Base-by-base conservation (phyloP, 371 early-diverging fungal species). In the Lichtheimia ornata region DNA sequence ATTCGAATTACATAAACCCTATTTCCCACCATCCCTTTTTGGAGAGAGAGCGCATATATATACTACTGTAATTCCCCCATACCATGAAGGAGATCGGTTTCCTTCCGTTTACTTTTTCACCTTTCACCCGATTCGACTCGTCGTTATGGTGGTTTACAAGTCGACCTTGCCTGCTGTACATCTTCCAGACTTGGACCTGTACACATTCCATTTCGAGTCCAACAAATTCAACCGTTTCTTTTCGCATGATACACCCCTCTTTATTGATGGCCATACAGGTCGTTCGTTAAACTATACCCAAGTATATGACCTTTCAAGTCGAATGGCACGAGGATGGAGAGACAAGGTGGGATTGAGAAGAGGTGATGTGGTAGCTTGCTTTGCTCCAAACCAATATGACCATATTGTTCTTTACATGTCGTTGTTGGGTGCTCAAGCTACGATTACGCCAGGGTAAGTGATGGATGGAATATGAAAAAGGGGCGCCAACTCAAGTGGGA, bases 281-380 rank as follows among this genome's bases (percentile, higher is more conserved):
- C 64, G 75, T 30, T 62, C 73, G 4, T 55, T 90, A 49, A 85
- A 93, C 4, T 89, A 84, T 65, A 79, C 72, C 17, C 79, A 89
- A 61, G 68, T 91, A 47, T 72, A 74, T 41, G 51, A 68, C 30
- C 61, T 70, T 28, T 72, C 86, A 20, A 68, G 71, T 55, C 69
- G 76, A 11, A 81, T 93, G 63, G 89, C 89, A 30, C 75, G 81
- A 13, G 91, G 91, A 14, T 79, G 92, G 71, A 60, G 20, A 17
- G 61, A 76, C 63, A 73, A 84, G 58, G 62, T 82, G 12, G 74
- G 76, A 5, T 71, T 91, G 45, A 69, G 82, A 58, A 73, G 70
- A 53, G 84, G 91, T 56, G 88, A 91, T 62, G 84, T 87, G 14
- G 76, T 91, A 17, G 90, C 85, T 12, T 65, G 88, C 11, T 87